Conservation (phyloP, 2,329 filamentous ascomycete genomes). For the Aspergillus bombycis region DNA sequence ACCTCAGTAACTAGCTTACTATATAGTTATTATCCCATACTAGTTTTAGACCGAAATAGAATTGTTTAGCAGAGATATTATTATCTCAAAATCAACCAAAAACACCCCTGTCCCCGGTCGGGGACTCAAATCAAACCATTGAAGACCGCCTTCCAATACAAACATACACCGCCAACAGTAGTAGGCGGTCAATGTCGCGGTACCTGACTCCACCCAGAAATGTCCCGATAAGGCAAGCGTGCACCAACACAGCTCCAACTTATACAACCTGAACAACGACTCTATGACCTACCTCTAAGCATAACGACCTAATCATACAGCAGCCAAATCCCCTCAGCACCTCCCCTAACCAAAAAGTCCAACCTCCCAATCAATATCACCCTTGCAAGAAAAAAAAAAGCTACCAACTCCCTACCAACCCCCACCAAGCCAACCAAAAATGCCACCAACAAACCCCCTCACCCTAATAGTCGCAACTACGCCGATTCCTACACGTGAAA, state of each 20-base stretch:
- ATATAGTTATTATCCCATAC: not conserved
- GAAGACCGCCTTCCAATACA: not conserved
- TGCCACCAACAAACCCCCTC: constrained; percentile 56
- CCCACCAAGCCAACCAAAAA: constrained; percentile 12
- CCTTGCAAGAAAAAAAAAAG: not conserved
- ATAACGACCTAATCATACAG: not conserved
- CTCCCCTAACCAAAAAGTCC: not conserved
- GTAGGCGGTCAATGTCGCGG: not conserved
- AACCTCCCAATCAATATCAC: not conserved
- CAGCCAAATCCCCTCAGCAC: not conserved
- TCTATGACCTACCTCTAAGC: not conserved
- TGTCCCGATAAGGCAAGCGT: not conserved
- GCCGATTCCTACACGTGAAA: constrained; percentile 56
- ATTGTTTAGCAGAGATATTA: not conserved
- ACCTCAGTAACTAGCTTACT: not conserved
- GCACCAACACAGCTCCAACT: not conserved
- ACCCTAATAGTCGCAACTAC: constrained; percentile 95
- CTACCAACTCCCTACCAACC: constrained; percentile 6
- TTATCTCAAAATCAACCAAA: not conserved
- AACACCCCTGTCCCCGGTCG: not conserved
- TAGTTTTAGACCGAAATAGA: not conserved
- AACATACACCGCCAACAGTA: not conserved
- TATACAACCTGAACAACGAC: not conserved
- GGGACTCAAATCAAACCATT: not conserved
- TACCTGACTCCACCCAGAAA: not conserved